Conservation (phyloP, 768 basidiomycete genomes). For the Cubamyces sp. region DNA sequence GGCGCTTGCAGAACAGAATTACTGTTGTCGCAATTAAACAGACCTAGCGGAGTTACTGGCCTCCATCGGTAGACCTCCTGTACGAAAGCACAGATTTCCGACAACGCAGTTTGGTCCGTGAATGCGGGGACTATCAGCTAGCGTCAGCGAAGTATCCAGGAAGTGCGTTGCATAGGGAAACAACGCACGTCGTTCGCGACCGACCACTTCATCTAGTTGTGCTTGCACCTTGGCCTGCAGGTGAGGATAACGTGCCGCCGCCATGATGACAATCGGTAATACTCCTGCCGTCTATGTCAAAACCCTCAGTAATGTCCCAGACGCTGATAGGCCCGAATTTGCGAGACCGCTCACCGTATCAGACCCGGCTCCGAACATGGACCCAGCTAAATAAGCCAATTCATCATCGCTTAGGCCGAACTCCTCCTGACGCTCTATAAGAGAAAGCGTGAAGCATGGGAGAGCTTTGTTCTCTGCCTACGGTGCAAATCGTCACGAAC, state of each 20-base stretch:
- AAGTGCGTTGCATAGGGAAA: too few species aligned
- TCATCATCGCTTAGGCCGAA: slow-evolving; percentile 40
- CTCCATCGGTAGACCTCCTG: slow-evolving; percentile 48
- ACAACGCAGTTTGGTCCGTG: slow-evolving; percentile 41
- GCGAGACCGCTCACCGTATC: slow-evolving; percentile 39
- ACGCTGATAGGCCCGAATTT: too few species aligned
- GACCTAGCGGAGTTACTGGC: slow-evolving; percentile 41
- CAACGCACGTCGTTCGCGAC: slow-evolving; percentile 38
- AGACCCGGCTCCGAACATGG: slow-evolving; percentile 48
- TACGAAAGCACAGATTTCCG: slow-evolving; percentile 45
- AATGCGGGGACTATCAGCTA: slow-evolving; percentile 42
- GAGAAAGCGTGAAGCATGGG: slow-evolving; percentile 40
- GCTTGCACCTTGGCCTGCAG: slow-evolving; percentile 40
- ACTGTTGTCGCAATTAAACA: neutral
- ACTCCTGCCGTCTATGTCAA: slow-evolving; percentile 36
- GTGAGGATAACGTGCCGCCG: slow-evolving; percentile 42
- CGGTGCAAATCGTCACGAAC: neutral
- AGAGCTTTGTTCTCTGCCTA: slow-evolving; percentile 33
- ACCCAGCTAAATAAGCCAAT: slow-evolving; percentile 43
- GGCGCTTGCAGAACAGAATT: neutral
- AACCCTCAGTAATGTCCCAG: neutral
- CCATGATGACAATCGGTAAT: slow-evolving; percentile 38
- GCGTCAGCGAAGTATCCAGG: neutral
- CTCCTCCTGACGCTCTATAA: slow-evolving; percentile 41
- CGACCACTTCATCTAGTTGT: slow-evolving; percentile 43